phyloP scores from a whole-genome alignment of 2,329 filamentous ascomycete species.

The Kalmusia sp. region DNA sequence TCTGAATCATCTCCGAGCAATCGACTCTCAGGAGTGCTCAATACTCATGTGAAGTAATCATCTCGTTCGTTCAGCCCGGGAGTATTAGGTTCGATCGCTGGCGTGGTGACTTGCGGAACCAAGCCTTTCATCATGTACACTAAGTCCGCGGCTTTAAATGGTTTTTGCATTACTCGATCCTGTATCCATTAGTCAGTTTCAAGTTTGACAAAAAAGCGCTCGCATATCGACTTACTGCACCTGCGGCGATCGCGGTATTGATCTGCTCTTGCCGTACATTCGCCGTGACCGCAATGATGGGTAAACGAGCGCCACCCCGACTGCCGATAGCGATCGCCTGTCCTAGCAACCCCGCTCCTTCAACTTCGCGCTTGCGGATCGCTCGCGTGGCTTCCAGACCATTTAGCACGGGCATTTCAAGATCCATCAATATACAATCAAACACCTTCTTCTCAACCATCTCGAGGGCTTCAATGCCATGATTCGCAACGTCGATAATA shows the following conservation, averaged over 20 bases:
- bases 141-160: slow-evolving; percentile 43
- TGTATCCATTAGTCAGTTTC: slow-evolving; percentile 10
- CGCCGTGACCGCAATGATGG: slow-evolving; percentile 48
- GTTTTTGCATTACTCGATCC: slow-evolving; percentile 47
- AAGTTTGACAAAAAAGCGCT: background rate
- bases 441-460: slow-evolving; percentile 35
- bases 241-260: slow-evolving; percentile 39
- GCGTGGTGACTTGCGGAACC: slow-evolving; percentile 28
- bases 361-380: slow-evolving; percentile 56
- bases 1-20: too few relatives aligned
- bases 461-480: slow-evolving; percentile 47
- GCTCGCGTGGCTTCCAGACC: slow-evolving; percentile 49
- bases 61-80: slow-evolving; percentile 8
- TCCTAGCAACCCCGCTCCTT: slow-evolving; percentile 28
- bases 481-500: slow-evolving; percentile 39
- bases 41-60: background rate
- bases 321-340: slow-evolving; percentile 29
- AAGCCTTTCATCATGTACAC: slow-evolving; percentile 45
- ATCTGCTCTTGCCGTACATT: slow-evolving; percentile 48
- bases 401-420: slow-evolving; percentile 65
- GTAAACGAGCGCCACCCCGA: slow-evolving; percentile 26
- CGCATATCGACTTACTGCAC: slow-evolving; percentile 31
- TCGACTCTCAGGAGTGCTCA: too few relatives aligned
- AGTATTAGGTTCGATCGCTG: slow-evolving; percentile 8
- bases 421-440: slow-evolving; percentile 55